Base-by-base conservation (phyloP, 306 rosid species). In the Sphenostylis stenocarpa region DNA sequence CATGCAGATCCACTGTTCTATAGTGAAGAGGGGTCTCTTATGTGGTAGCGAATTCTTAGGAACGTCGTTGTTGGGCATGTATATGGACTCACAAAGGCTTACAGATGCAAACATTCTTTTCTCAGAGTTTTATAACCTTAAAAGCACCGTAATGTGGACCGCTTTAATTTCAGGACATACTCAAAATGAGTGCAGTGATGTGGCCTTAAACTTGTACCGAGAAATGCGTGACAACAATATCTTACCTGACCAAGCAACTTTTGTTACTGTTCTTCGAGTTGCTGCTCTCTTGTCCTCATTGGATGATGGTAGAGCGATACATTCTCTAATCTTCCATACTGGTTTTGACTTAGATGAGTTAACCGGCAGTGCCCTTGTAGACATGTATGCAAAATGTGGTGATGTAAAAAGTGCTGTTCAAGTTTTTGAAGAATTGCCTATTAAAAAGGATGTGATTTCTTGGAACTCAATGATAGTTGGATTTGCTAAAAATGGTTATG, bases 381-480 rank as follows among this genome's bases (percentile, higher is more conserved):
- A 93, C 85, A 93, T 93, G 98, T 93, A 91, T 77, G 91, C 98
- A 34, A 93, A 93, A 85, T 89, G 93, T 28, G 98, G 96, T 2
- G 95, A 90, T 56, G 81, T 89, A 62, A 49, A 56, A 75, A 72
- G 87, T 82, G 88, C 90, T 56, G 75, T 74, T 31, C 83, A 77
- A 76, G 96, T 89, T 84, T 93, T 93, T 53, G 76, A 77, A 62
- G 96, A 93, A 85, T 67, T 89, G 90, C 24, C 68, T 24, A 20
- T 43, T 57, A 93, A 89, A 81, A 85, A 72, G 45, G 84, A 85
- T 15, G 90, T 86, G 21, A 88, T 93, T 77, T 87, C 94, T 70
- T 93, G 96, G 98, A 93, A 93, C 80, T 89, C 98, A 45, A 89
- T 93, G 91, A 89, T 93, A 20, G 92, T 86, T 78, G 98, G 96